These are phyloP conservation scores for Naematelia aurantialba DNA, from an alignment of 768 basidiomycete species.

Conservation along the genomic window DNA sequence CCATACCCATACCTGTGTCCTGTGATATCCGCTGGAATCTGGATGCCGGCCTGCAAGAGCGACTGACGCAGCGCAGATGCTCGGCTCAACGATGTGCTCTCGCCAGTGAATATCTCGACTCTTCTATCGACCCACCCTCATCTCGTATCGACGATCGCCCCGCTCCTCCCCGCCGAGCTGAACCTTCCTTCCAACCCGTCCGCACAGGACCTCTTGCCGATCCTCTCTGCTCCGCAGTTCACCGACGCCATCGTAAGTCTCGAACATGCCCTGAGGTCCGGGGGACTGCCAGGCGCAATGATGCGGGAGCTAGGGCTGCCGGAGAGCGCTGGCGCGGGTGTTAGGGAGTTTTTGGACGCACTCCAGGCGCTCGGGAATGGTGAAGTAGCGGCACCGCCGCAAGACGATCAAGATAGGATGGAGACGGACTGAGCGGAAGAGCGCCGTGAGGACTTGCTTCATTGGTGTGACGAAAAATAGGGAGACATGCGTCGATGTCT, in stretches of 20 bases:
- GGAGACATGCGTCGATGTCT: too few relatives aligned
- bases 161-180: conserved; percentile 75
- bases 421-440: conserved; percentile 64
- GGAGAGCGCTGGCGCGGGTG: conserved; percentile 73
- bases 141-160: conserved; percentile 67
- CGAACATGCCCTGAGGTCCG: conserved; percentile 79
- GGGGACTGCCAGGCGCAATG: conserved; percentile 64
- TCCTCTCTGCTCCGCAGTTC: conserved; percentile 80
- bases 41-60: neutral
- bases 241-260: conserved; percentile 71
- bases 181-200: conserved; percentile 60
- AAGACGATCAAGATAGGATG: conserved; percentile 61
- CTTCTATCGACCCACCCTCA: conserved; percentile 62
- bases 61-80: conserved; percentile 19
- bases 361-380: conserved; percentile 63
- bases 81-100: conserved; percentile 44
- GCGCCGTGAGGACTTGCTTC: neutral
- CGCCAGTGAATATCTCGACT: conserved; percentile 47
- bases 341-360: conserved; percentile 74
- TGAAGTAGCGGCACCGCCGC: conserved; percentile 10
- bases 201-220: conserved; percentile 64
- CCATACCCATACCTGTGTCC: conserved; percentile 3
- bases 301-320: conserved; percentile 77
- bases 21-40: neutral
- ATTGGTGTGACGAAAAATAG: neutral